Conservation (phyloP, 2,329 filamentous ascomycete genomes). For the Fusarium sp. region DNA sequence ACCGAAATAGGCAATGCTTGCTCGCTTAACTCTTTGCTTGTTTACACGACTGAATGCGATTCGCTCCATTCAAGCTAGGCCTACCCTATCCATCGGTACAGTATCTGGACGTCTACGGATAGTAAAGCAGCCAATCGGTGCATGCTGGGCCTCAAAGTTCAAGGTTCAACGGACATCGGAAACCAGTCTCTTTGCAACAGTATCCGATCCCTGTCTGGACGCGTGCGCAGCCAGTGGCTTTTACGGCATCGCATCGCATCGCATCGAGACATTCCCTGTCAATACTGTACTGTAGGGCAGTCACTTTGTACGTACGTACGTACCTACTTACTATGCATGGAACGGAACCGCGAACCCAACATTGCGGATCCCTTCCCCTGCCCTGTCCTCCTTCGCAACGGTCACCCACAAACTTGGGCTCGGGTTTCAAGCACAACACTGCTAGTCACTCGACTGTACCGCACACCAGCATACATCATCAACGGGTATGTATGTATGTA, state of each 20-base stretch:
- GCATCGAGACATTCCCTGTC: conserved; percentile 3
- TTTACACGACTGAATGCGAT: neutral
- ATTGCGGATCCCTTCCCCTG: conserved; percentile 34
- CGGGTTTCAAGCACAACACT: conserved; percentile 8
- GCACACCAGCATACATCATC: conserved; percentile 18
- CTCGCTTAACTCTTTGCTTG: neutral
- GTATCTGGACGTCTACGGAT: neutral
- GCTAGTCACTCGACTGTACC: conserved; percentile 9
- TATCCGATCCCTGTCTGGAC: conserved; percentile 18
- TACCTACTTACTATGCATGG: neutral
- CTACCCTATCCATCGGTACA: neutral
- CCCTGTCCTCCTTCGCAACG: conserved; percentile 23
- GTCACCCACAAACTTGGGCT: conserved; percentile 35
- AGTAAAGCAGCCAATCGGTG: conserved; percentile 26
- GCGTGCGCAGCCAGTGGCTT: conserved; percentile 9
- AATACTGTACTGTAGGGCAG: neutral
- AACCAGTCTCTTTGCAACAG: neutral
- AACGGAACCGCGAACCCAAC: conserved; percentile 3
- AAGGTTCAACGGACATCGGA: neutral
- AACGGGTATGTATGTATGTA: conserved; percentile 32
- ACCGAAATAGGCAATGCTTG: conserved; percentile 14
- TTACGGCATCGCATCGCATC: conserved; percentile 2
- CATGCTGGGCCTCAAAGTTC: conserved; percentile 4
- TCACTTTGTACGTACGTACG: neutral
- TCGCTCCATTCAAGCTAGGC: neutral